phyloP scores from a whole-genome alignment of 164 flowering plant genomes.

The Nelumbo lutea region DNA sequence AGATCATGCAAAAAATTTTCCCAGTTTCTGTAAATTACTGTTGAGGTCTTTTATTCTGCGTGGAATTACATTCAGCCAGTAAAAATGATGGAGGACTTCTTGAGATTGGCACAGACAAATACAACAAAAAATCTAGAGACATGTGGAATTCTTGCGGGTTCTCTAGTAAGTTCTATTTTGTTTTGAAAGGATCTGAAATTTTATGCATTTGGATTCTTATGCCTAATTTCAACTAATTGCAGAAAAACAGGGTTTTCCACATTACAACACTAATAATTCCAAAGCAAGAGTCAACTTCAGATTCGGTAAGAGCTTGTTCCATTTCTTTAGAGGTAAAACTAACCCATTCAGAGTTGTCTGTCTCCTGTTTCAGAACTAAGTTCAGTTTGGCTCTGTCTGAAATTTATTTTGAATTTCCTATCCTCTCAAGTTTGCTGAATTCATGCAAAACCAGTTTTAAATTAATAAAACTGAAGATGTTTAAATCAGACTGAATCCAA shows the following conservation, averaged over 20 bases:
- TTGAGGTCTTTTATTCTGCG: neutral
- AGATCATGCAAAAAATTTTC: neutral
- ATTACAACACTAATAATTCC: conserved; percentile 83
- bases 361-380: neutral
- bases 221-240: conserved; percentile 24
- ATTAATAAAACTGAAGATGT: neutral
- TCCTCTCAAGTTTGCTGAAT: neutral
- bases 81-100: conserved; percentile 75
- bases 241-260: conserved; percentile 87
- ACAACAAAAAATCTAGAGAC: conserved; percentile 84
- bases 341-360: neutral
- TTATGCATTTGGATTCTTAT: conserved; percentile 2
- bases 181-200: neutral
- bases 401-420: neutral
- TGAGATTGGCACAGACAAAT: conserved; percentile 74
- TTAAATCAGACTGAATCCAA: neutral
- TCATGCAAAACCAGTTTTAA: neutral
- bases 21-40: neutral
- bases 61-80: conserved; percentile 53
- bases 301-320: conserved; percentile 55
- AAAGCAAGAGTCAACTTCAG: conserved; percentile 98
- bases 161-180: conserved; percentile 52
- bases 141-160: conserved; percentile 96
- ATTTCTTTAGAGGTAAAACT: neutral
- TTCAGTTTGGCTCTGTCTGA: neutral